Evolutionary conservation across 2,329 filamentous ascomycete genomes (phyloP).

Genomic region (Alternaria conjuncta): DNA sequence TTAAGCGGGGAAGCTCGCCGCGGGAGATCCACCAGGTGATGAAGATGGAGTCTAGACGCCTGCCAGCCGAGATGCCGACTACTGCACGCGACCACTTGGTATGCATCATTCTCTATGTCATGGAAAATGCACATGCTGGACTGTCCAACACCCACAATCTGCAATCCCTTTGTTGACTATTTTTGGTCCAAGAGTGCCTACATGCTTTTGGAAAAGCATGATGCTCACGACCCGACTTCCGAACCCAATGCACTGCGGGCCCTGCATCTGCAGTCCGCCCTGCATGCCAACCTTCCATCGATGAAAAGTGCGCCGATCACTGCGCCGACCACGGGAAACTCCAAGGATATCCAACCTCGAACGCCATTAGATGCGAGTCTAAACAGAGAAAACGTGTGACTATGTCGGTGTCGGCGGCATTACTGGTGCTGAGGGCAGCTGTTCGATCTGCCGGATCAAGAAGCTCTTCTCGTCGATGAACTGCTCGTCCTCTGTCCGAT

Average conservation of each 20-base stretch:
- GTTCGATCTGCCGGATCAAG: conserved; percentile 87
- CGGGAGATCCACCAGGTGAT: conserved; percentile 10
- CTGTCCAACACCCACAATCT: neutral
- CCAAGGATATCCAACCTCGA: conserved; percentile 8
- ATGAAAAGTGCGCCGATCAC: conserved; percentile 2
- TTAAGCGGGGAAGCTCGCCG: conserved; percentile 9
- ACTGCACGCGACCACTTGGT: conserved; percentile 8
- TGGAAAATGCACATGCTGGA: neutral
- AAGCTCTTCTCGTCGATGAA: conserved; percentile 99
- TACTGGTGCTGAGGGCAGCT: conserved; percentile 44
- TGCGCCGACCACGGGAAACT: conserved; percentile 4
- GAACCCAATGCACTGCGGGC: neutral
- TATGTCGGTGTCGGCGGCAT: conserved; percentile 30
- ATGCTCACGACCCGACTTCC: neutral
- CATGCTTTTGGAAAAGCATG: neutral
- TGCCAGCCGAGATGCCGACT: neutral
- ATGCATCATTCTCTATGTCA: neutral
- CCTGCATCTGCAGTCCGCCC: neutral
- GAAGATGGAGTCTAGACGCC: conserved; percentile 4
- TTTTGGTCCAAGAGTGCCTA: neutral
- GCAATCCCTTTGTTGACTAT: neutral
- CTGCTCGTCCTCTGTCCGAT: conserved; percentile 95
- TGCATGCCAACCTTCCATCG: neutral
- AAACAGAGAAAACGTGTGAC: neutral
- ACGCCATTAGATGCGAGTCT: conserved; percentile 16